Evolutionary conservation across 495 filamentous ascomycete genomes (phyloP).

Genomic region (Filosporella fistucella): DNA sequence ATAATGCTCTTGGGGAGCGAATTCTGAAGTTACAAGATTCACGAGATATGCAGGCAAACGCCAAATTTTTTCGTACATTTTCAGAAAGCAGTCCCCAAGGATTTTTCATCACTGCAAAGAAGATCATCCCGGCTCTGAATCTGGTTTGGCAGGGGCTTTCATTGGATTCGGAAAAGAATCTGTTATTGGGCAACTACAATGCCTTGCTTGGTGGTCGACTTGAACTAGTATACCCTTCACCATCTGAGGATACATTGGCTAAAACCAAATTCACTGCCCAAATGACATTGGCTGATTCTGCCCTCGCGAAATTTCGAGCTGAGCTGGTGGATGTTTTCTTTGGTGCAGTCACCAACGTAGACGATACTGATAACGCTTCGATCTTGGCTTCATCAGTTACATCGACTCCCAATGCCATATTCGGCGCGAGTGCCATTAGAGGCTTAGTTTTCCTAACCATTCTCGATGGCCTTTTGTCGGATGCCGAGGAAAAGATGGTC

Average conservation of each 20-base stretch:
- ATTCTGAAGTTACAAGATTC: no score
- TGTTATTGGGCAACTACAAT: constrained; percentile 15
- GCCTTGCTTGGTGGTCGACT: constrained; percentile 16
- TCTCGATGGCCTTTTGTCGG: constrained; percentile 10
- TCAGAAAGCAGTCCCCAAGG: no score
- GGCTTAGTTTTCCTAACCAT: constrained; percentile 12
- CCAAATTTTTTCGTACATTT: no score
- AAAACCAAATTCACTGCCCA: background rate
- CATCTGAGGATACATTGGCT: no score
- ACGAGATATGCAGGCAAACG: no score
- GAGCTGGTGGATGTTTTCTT: constrained; percentile 14
- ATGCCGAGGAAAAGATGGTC: constrained; percentile 9
- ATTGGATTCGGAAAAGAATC: constrained; percentile 7
- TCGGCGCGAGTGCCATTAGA: constrained; percentile 7
- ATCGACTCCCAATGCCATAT: no score
- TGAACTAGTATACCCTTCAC: background rate
- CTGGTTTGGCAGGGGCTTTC: constrained; percentile 12
- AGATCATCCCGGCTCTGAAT: constrained; percentile 4
- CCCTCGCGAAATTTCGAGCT: constrained; percentile 6
- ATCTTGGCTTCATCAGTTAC: no score
- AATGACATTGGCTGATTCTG: background rate
- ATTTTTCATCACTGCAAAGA: constrained; percentile 8
- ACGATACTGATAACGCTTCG: background rate
- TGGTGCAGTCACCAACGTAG: background rate
- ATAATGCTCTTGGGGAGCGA: no score